Evolutionary conservation across 2,329 filamentous ascomycete genomes (phyloP), one percentile per base, ranked within the genome.

Genomic region (Penicillium sp.): DNA sequence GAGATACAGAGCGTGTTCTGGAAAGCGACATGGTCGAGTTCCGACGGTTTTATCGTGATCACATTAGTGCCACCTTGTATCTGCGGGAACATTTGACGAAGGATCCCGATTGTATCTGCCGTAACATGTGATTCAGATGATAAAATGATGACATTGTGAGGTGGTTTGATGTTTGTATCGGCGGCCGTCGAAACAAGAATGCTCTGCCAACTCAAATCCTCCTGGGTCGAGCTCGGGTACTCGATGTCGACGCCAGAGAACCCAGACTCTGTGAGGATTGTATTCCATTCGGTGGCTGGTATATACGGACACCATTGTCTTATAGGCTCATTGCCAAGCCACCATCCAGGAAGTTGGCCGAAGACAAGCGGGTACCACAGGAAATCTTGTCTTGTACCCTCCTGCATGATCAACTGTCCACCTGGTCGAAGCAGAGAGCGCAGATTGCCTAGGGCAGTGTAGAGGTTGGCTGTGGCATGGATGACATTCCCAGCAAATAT

Each of bases 401-500:
- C 60, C 38, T 62, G 60, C 56, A 62, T 62, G 10, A 62, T 53
- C 6, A 62, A 46, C 28, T 61, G 52, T 2, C 60, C 60, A 28
- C 60, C 58, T 1, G 58, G 53, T n/a, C 55, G 48, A 31, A 62
- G 50, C 16, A 62, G 33, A 16, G 53, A 56, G 6, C 56, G 44
- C 20, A 62, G 11, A n/a, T 59, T 58, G 16, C 36, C 13, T 16
- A 62, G 35, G 16, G 54, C 27, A 3, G 35, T 36, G 2, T 49
- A 36, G 8, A 62, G 40, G 25, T 54, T 51, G 5, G 51, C 48
- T 2, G 69, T 71, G 0, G 69, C 69, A 31, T 73, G 68, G 18
- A 72, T 55, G 4, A 72, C 70, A 44, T 68, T 65, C 4, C 58
- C 56, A 4, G 68, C 70, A 2, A 73, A 56, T 10, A 74, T 63